phyloP scores from a whole-genome alignment of 306 rosid genomes.

The Dryas octopetala region DNA sequence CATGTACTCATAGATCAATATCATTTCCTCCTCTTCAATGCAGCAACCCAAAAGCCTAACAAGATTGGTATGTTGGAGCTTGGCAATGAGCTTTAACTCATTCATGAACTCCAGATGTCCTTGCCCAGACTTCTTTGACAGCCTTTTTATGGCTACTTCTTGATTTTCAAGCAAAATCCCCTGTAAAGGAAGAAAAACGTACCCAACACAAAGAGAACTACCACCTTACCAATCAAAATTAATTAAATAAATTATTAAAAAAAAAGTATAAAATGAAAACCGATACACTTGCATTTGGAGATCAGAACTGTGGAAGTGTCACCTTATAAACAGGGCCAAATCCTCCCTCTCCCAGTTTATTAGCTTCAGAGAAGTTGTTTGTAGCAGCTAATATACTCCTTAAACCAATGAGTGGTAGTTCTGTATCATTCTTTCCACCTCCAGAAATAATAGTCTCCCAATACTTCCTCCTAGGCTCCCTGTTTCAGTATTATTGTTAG shows the following conservation, averaged over 20 bases:
- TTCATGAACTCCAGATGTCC: constrained; percentile 52
- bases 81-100: constrained; percentile 46
- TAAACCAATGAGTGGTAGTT: constrained; percentile 38
- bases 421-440: constrained; percentile 30
- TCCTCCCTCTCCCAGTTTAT: constrained; percentile 58
- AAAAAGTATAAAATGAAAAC: not conserved
- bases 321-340: constrained; percentile 64
- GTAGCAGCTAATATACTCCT: constrained; percentile 39
- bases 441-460: constrained; percentile 28
- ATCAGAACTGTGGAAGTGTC: not conserved
- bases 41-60: constrained; percentile 49
- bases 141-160: constrained; percentile 48
- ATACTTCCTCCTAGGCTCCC: not conserved
- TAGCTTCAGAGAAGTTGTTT: constrained; percentile 47
- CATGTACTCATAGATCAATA: too few species aligned
- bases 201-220: too few species aligned
- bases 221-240: not conserved
- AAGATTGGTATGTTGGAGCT: constrained; percentile 51
- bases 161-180: constrained; percentile 35
- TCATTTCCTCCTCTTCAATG: constrained; percentile 41
- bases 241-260: not conserved
- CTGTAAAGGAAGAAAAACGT: constrained; percentile 7
- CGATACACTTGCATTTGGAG: not conserved
- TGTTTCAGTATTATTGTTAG: not conserved
- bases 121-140: constrained; percentile 44